These are phyloP conservation scores for Entomortierella lignicola DNA, from an alignment of 192 early-diverging fungal genomes.

Conservation along the genomic window DNA sequence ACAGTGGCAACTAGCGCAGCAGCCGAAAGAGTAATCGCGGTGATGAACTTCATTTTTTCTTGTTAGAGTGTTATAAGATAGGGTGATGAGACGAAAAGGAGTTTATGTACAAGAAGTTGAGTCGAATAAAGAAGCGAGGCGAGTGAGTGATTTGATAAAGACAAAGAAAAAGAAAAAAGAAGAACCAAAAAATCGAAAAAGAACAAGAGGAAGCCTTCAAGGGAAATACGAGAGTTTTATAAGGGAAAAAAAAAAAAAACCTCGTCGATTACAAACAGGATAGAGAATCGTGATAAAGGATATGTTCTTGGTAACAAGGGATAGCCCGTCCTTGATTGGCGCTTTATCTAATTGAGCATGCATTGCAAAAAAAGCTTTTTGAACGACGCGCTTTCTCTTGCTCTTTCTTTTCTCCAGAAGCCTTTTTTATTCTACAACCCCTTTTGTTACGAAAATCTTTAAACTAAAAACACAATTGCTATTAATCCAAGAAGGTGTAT, in stretches of 20 bases:
- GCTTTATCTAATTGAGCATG: too few relatives aligned
- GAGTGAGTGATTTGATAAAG: neutral
- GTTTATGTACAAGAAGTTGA: neutral
- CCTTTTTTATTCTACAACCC: constrained; percentile 2
- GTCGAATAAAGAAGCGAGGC: neutral
- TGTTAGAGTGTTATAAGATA: neutral
- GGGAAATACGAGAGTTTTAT: neutral
- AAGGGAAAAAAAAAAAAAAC: neutral
- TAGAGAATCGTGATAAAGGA: neutral
- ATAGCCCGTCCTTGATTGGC: neutral
- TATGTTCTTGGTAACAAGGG: neutral
- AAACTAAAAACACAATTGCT: constrained; percentile 14
- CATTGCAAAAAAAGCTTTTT: too few relatives aligned
- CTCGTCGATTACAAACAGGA: neutral
- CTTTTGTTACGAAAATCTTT: constrained; percentile 16
- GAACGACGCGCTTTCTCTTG: constrained; percentile 1
- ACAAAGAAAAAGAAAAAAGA: constrained; percentile 10
- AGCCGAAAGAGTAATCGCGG: constrained; percentile 2
- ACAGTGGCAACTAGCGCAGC: constrained; percentile 9
- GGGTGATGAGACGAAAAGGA: neutral
- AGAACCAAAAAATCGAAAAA: constrained; percentile 16
- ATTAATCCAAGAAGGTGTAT: too few relatives aligned
- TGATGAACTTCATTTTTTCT: constrained; percentile 28
- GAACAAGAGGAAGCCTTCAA: constrained; percentile 4
- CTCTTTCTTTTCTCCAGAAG: constrained; percentile 1